A percentile compares a stretch with the other conserved stretches of the same genome.
These are phyloP conservation scores for Annona squamosa DNA, from an alignment of 164 flowering plant species.

Conservation along the genomic window DNA sequence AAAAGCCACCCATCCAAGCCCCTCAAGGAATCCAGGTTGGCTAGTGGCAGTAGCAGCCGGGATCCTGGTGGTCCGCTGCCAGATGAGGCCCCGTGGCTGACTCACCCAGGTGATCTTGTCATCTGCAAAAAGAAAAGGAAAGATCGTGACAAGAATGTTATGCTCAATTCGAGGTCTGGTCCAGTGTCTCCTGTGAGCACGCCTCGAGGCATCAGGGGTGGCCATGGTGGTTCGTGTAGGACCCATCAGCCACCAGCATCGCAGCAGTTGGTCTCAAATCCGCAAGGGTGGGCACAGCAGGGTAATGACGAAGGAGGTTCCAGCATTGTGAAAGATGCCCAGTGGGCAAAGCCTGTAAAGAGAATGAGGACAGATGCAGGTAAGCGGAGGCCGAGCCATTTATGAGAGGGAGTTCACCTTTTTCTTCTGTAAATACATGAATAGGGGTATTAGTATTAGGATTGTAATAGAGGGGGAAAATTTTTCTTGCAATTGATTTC, in stretches of 20 bases:
- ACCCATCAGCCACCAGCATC: slow-evolving; percentile 9
- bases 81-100: slow-evolving; percentile 45
- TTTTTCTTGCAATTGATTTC: slow-evolving; percentile 13
- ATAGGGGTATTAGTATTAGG: background rate
- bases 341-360: slow-evolving; percentile 97
- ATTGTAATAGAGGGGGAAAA: too few relatives aligned
- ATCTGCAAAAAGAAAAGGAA: slow-evolving; percentile 95
- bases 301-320: slow-evolving; percentile 22
- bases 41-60: slow-evolving; percentile 35
- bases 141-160: slow-evolving; percentile 64
- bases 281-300: slow-evolving; percentile 50
- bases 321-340: slow-evolving; percentile 23
- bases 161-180: slow-evolving; percentile 43
- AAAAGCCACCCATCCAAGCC: slow-evolving; percentile 27
- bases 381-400: slow-evolving; percentile 82
- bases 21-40: slow-evolving; percentile 55
- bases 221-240: slow-evolving; percentile 4
- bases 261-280: slow-evolving; percentile 32
- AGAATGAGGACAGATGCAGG: slow-evolving; percentile 85
- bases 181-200: slow-evolving; percentile 55
- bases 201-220: slow-evolving; percentile 33
- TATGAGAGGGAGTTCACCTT: slow-evolving; percentile 25
- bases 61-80: slow-evolving; percentile 26
- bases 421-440: slow-evolving; percentile 18
- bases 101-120: slow-evolving; percentile 95